Base-by-base conservation (phyloP, 306 rosid genomes). In the Senna tora region DNA sequence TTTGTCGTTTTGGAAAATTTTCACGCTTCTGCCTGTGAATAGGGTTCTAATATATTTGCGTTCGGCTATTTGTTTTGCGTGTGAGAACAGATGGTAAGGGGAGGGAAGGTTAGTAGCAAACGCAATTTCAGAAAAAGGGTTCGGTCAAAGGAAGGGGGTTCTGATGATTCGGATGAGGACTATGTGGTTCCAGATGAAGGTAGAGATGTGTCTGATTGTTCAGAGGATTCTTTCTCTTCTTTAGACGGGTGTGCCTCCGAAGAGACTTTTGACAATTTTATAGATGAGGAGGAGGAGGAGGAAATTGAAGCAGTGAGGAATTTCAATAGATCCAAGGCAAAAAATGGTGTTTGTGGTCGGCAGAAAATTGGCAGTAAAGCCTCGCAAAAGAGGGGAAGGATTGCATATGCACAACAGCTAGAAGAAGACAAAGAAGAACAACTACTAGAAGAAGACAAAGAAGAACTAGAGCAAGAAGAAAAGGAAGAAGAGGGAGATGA, bases 131-230 rank as follows among this genome's bases (percentile, higher is more conserved):
- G 81, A 41, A 83, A 67, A 41, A 79, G 75, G 83, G 78, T 69
- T 80, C 71, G 72, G 82, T 77, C 87, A 5, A 84, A 88, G 74
- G 88, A 76, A 50, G 75, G 82, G 60, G 82, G 78, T 50, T 91
- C 97, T 0, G 97, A 94, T 84, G 97, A 91, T 77, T 95, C 96
- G 0, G 99, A 95, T 78, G 99, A 95, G 88, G 99, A 95, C 71
- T 95, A 91, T 81, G 99, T 95, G 45, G 69, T 89, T 76, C 87
- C 99, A 0, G 89, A 83, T 71, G 96, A 86, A 17, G 96, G 66
- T 36, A 83, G 83, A 63, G 90, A 71, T 45, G 86, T 61, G 19
- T 88, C 96, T 47, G 96, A 86, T 61, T 78, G 75, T 50, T 81
- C 84, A 17, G 92, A 82, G 75, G 86, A 87, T 64, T 84, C 84